phyloP scores from a whole-genome alignment of 305 asterid species.

The Fraxinus paxiana region DNA sequence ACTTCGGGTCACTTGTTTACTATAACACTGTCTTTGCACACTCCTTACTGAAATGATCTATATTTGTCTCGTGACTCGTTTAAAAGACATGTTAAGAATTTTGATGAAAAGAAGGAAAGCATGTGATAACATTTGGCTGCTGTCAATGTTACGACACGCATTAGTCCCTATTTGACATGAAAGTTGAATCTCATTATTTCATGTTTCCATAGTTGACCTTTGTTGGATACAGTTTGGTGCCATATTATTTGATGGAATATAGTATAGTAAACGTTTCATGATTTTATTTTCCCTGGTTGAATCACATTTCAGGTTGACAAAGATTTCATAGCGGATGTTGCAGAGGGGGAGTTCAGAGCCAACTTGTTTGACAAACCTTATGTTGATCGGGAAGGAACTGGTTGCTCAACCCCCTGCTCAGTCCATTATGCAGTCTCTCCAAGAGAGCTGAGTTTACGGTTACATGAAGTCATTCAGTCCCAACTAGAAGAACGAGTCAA shows the following conservation, averaged over 20 bases:
- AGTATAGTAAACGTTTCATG: background rate
- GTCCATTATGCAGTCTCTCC: slow-evolving; percentile 69
- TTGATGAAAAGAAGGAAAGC: background rate
- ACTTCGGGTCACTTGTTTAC: background rate
- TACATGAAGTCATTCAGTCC: slow-evolving; percentile 79
- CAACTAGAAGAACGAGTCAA: slow-evolving; percentile 61
- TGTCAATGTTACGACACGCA: background rate
- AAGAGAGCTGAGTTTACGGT: slow-evolving; percentile 64
- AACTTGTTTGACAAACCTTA: slow-evolving; percentile 42
- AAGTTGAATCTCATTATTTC: background rate
- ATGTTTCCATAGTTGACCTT: background rate
- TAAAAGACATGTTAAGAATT: background rate
- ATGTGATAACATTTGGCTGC: background rate
- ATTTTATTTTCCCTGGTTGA: background rate
- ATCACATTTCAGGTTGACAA: slow-evolving; percentile 50
- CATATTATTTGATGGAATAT: background rate
- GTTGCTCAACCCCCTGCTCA: slow-evolving; percentile 48
- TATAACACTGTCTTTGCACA: background rate
- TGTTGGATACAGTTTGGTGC: background rate
- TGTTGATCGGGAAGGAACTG: slow-evolving; percentile 48
- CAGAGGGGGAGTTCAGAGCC: slow-evolving; percentile 48
- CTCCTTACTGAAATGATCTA: background rate
- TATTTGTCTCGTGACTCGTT: background rate
- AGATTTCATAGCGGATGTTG: slow-evolving; percentile 42
- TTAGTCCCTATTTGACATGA: background rate